Conservation (phyloP, 108 stramenopile genomes). For the Stephanodiscus triporus region DNA sequence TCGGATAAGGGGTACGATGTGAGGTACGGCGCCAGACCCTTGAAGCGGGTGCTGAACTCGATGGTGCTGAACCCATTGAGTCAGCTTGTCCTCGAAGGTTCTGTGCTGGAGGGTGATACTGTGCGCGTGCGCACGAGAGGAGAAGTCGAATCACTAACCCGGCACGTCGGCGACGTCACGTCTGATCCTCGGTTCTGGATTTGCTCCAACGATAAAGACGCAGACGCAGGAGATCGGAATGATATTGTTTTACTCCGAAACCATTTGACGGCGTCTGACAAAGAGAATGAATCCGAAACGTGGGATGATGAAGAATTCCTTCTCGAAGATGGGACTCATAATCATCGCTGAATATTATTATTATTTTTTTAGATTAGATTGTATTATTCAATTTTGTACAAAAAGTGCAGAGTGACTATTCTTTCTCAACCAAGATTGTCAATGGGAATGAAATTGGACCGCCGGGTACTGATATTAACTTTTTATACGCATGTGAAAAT, state of each 20-base stretch:
- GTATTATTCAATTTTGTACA: too few species aligned
- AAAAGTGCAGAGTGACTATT: too few species aligned
- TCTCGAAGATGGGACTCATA: conserved; percentile 54
- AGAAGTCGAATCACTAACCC: conserved; percentile 49
- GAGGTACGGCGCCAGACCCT: conserved; percentile 92
- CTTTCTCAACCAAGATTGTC: too few species aligned
- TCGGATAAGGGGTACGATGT: conserved; percentile 87
- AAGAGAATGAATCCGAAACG: conserved; percentile 28
- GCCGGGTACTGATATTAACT: conserved; percentile 24
- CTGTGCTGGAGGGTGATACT: conserved; percentile 67
- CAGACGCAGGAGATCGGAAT: conserved; percentile 58
- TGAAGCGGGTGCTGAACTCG: conserved; percentile 87
- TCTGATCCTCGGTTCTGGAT: conserved; percentile 57
- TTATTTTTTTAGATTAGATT: too few species aligned
- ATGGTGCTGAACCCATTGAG: conserved; percentile 90
- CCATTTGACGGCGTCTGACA: not conserved
- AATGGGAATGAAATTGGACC: conserved; percentile 53
- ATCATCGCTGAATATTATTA: conserved; percentile 36
- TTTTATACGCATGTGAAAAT: conserved; percentile 46
- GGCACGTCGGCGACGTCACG: conserved; percentile 28
- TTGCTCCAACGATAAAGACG: conserved; percentile 35
- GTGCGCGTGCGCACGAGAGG: conserved; percentile 70
- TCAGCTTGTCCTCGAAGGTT: conserved; percentile 68
- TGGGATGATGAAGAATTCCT: conserved; percentile 61
- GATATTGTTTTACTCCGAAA: conserved; percentile 65